phyloP scores from a whole-genome alignment of 179 eudicot species.

The Camellia oleifera region DNA sequence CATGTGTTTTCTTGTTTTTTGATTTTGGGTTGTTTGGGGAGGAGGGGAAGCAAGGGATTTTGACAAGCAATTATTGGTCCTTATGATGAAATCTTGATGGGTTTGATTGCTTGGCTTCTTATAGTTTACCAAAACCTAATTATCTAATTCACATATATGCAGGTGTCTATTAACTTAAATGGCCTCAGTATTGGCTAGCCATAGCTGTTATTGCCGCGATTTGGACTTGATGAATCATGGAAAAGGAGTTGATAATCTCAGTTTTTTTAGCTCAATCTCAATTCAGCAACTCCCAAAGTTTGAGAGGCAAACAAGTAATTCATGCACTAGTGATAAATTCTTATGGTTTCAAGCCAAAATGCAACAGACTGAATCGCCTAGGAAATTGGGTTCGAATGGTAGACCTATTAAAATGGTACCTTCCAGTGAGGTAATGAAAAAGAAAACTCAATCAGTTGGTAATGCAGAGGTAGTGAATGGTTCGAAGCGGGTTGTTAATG shows the following conservation, averaged over 20 bases:
- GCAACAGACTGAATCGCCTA: slow-evolving; percentile 56
- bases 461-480: slow-evolving; percentile 41
- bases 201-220: slow-evolving; percentile 59
- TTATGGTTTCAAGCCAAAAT: slow-evolving; percentile 38
- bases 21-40: background rate
- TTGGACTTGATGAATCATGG: slow-evolving; percentile 43
- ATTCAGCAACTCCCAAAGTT: slow-evolving; percentile 25
- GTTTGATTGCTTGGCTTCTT: background rate
- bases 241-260: slow-evolving; percentile 33
- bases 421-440: slow-evolving; percentile 60
- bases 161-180: slow-evolving; percentile 34
- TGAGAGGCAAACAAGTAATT: slow-evolving; percentile 22
- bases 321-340: slow-evolving; percentile 19
- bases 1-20: too few species aligned
- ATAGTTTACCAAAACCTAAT: background rate
- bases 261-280: slow-evolving; percentile 59
- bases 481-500: slow-evolving; percentile 49
- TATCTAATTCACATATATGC: slow-evolving; percentile 3
- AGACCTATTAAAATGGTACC: slow-evolving; percentile 64
- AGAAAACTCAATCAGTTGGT: slow-evolving; percentile 24
- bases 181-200: slow-evolving; percentile 83
- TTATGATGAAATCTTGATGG: background rate
- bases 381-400: slow-evolving; percentile 46
- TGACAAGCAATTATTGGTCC: background rate
- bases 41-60: background rate